Percentiles rank a stretch among this genome's conserved stretches.
Conservation (phyloP, 2,329 filamentous ascomycete species). For the Fusarium buharicum region DNA sequence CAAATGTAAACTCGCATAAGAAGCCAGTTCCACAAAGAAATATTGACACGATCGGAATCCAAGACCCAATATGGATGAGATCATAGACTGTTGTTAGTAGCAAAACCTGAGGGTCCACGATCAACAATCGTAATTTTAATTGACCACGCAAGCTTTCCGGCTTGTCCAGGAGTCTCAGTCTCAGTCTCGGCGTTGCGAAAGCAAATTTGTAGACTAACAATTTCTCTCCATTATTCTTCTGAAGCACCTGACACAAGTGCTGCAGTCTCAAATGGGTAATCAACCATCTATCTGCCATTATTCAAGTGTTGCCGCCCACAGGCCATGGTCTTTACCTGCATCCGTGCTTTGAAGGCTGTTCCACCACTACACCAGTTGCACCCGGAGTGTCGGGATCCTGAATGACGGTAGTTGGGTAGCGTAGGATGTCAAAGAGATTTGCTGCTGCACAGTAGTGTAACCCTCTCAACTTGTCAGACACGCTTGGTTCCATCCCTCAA, state of each 20-base stretch:
- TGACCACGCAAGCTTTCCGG: not conserved
- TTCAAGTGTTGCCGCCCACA: not conserved
- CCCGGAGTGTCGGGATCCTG: constrained; percentile 6
- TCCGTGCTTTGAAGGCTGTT: constrained; percentile 8
- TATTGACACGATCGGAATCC: not conserved
- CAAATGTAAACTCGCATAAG: not conserved
- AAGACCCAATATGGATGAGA: constrained; percentile 6
- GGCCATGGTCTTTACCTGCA: constrained; percentile 1
- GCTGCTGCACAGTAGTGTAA: too few relatives aligned
- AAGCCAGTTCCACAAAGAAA: not conserved
- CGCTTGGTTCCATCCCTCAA: too few relatives aligned
- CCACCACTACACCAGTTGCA: constrained; percentile 9
- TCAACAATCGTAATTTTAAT: constrained; percentile 4
- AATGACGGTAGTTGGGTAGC: not conserved
- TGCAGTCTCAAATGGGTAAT: not conserved
- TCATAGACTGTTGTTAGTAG: constrained; percentile 4
- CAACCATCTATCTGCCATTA: not conserved
- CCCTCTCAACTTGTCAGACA: not conserved
- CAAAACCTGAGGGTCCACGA: not conserved
- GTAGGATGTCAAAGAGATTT: too few relatives aligned
- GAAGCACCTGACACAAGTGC: not conserved
- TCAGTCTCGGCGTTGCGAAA: too few relatives aligned
- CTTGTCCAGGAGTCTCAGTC: not conserved
- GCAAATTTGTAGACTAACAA: too few relatives aligned
- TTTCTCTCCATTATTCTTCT: too few relatives aligned